Evolutionary conservation across 108 stramenopile species (phyloP).

Genomic region (Skeletonema grethae): DNA sequence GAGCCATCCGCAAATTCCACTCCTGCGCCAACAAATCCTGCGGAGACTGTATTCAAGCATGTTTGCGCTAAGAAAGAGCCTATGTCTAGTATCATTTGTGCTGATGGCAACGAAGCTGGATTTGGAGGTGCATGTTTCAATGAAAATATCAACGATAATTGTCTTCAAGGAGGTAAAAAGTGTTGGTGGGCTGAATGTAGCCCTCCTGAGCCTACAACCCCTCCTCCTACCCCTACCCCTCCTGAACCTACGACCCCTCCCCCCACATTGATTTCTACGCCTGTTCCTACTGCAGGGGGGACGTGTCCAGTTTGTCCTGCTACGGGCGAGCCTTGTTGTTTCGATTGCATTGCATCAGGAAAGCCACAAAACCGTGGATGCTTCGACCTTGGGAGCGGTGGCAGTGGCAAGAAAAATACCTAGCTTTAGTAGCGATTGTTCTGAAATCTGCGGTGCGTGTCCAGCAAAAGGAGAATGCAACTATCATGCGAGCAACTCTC

Average conservation of each 20-base stretch:
- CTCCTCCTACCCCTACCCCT: slow-evolving; percentile 17
- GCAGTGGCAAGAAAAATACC: no score
- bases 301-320: background rate
- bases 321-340: no score
- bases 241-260: slow-evolving; percentile 8
- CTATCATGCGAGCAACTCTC: no score
- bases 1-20: background rate
- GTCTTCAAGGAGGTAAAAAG: background rate
- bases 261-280: background rate
- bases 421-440: no score
- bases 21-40: slow-evolving; percentile 8
- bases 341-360: no score
- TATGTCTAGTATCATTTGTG: background rate
- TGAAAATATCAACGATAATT: background rate
- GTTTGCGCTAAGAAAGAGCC: background rate
- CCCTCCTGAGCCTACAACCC: background rate
- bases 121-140: background rate
- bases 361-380: no score
- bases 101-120: background rate
- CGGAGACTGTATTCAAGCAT: background rate
- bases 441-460: no score
- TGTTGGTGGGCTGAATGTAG: slow-evolving; percentile 4
- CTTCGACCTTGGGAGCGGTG: no score
- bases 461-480: no score
- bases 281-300: background rate